Percentiles rank a stretch among this genome's conserved stretches.
phyloP scores from a whole-genome alignment of 768 basidiomycete genomes.

The Clitopilus hobsonii region DNA sequence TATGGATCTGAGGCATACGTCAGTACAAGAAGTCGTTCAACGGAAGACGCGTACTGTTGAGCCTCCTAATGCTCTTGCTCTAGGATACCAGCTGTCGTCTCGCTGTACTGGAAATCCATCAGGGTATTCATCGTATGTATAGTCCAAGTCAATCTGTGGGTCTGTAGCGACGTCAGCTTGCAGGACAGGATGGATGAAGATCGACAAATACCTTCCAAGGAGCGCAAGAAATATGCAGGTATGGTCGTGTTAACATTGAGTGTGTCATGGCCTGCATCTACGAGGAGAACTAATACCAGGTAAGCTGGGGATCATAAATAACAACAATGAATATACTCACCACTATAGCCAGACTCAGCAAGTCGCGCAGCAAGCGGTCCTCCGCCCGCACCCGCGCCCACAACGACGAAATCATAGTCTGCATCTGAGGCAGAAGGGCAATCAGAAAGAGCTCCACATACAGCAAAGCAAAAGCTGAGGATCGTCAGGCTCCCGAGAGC shows the following conservation, averaged over 20 bases:
- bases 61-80: slow-evolving; percentile 22
- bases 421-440: slow-evolving; percentile 8
- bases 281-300: slow-evolving; percentile 16
- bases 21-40: not conserved
- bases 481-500: not conserved
- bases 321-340: slow-evolving; percentile 3
- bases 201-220: slow-evolving; percentile 16
- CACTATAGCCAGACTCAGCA: slow-evolving; percentile 19
- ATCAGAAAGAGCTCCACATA: not conserved
- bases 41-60: slow-evolving; percentile 17
- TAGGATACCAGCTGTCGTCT: slow-evolving; percentile 21
- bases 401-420: slow-evolving; percentile 21
- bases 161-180: slow-evolving; percentile 11
- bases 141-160: slow-evolving; percentile 20
- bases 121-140: slow-evolving; percentile 23
- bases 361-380: slow-evolving; percentile 21
- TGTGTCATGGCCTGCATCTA: slow-evolving; percentile 25
- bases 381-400: slow-evolving; percentile 22
- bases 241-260: slow-evolving; percentile 22
- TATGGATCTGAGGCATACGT: slow-evolving; percentile 16
- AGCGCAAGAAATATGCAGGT: slow-evolving; percentile 18
- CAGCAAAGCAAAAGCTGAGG: not conserved
- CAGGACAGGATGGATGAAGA: not conserved
- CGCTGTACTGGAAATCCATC: slow-evolving; percentile 17
- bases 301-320: not conserved